phyloP scores from a whole-genome alignment of 2,329 filamentous ascomycete species.

The Thermoascus crustaceus region DNA sequence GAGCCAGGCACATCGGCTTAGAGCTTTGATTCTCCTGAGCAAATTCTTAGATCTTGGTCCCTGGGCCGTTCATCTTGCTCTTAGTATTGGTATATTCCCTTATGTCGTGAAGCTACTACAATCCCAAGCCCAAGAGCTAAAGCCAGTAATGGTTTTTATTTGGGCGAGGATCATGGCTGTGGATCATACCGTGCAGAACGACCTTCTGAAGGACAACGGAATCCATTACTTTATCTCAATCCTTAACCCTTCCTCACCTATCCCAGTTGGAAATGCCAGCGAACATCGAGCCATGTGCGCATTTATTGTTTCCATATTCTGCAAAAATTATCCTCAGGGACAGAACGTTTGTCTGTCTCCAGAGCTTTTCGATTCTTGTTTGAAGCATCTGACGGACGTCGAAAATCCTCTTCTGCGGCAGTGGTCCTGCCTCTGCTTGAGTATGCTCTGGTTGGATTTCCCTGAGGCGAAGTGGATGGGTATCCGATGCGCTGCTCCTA shows the following conservation, averaged over 20 bases:
- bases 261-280: constrained; percentile 78
- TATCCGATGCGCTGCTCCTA: constrained; percentile 79
- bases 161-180: constrained; percentile 95
- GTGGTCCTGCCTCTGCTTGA: constrained; percentile 92
- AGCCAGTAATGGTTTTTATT: constrained; percentile 99
- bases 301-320: constrained; percentile 95
- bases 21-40: constrained; percentile 83
- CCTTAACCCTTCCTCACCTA: constrained; percentile 70
- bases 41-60: constrained; percentile 92
- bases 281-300: constrained; percentile 99
- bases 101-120: constrained; percentile 97
- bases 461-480: constrained; percentile 92
- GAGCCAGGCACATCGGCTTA: constrained; percentile 86
- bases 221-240: constrained; percentile 96
- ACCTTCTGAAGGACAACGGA: constrained; percentile 91
- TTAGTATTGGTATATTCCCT: constrained; percentile 97
- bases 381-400: constrained; percentile 73
- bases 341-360: constrained; percentile 85
- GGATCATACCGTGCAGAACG: constrained; percentile 84
- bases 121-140: constrained; percentile 86
- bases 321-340: constrained; percentile 86
- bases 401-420: constrained; percentile 85
- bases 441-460: constrained; percentile 86
- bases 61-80: constrained; percentile 95
- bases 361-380: constrained; percentile 81